Conservation (phyloP, 208 protist genomes). For the Strigomonas culicis region DNA sequence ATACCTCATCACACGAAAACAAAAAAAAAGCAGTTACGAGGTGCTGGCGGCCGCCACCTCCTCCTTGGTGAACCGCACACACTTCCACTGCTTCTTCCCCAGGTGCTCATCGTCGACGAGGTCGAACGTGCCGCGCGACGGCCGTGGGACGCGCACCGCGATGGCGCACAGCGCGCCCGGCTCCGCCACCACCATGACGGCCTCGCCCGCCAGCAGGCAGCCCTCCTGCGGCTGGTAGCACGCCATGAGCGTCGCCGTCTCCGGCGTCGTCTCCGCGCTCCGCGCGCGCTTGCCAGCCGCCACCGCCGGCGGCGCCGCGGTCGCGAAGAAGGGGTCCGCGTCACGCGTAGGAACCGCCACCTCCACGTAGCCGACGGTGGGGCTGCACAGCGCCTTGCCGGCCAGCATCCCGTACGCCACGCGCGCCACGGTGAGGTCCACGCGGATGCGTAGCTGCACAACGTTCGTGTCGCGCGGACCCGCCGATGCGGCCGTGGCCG, state of each 20-base stretch:
- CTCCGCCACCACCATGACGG: conserved; percentile 58
- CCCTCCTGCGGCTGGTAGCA: conserved; percentile 52
- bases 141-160: no score
- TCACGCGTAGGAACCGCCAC: conserved; percentile 10
- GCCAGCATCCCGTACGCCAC: background rate
- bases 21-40: no score
- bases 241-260: conserved; percentile 29
- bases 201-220: conserved; percentile 39
- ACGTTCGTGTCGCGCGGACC: background rate
- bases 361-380: no score
- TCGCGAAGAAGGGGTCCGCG: conserved; percentile 42
- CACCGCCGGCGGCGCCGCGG: conserved; percentile 38
- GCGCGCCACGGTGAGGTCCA: background rate
- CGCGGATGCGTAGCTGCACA: background rate
- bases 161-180: conserved; percentile 63
- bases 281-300: conserved; percentile 43
- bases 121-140: no score
- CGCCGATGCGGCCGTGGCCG: no score
- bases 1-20: no score
- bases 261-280: conserved; percentile 30
- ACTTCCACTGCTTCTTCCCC: no score
- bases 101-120: no score
- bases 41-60: no score
- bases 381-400: background rate
- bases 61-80: no score